A percentile compares a stretch with the other conserved stretches of the same genome.
These are phyloP conservation scores for Pyronema omphalodes DNA, from an alignment of 495 filamentous ascomycete species.

Conservation along the genomic window DNA sequence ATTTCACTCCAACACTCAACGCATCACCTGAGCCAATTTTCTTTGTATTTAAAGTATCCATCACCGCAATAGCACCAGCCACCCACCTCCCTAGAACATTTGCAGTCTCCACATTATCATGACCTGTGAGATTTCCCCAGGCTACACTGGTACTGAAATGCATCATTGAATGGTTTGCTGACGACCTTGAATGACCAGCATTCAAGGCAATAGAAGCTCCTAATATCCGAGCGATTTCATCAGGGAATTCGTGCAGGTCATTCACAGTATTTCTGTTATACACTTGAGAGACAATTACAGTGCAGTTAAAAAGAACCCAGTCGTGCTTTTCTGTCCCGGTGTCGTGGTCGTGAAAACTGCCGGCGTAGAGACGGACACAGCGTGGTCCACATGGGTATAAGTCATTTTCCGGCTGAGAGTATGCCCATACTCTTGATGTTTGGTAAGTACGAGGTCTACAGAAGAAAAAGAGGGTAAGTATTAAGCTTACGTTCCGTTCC, in stretches of 20 bases:
- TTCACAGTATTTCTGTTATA: neutral
- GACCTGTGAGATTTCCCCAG: neutral
- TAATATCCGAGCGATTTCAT: neutral
- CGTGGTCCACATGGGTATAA: neutral
- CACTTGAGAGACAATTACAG: neutral
- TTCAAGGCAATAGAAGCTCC: neutral
- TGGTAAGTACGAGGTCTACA: neutral
- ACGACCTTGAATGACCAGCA: neutral
- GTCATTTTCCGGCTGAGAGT: neutral
- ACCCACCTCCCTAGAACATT: neutral
- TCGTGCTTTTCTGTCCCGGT: neutral
- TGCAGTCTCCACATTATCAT: neutral
- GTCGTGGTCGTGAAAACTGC: neutral
- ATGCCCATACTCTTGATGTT: neutral
- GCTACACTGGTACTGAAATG: neutral
- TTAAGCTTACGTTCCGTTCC: neutral
- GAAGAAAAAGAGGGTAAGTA: neutral
- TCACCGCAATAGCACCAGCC: neutral
- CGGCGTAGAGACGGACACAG: neutral
- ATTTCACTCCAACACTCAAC: neutral
- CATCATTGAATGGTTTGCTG: neutral
- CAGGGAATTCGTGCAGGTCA: neutral
- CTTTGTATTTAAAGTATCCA: neutral
- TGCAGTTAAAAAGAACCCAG: neutral
- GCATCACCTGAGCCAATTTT: neutral